Percentiles rank a stretch among this genome's conserved stretches.
phyloP scores from a whole-genome alignment of 1,284 basidiomycete genomes.

The Sporisorium reilianum region DNA sequence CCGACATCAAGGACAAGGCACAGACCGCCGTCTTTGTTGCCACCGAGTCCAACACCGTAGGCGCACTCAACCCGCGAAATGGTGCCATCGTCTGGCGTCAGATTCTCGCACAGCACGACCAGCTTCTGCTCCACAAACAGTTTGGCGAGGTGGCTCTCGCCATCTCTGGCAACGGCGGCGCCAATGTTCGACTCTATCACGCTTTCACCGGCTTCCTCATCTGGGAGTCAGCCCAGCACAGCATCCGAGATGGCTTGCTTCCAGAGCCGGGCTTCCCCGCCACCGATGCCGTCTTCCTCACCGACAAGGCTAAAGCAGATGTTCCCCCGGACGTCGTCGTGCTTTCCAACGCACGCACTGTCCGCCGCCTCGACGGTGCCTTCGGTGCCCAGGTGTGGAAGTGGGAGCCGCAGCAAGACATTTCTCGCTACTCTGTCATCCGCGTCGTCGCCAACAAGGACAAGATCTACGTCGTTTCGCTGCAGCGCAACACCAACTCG shows the following conservation, averaged over 20 bases:
- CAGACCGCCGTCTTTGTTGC: slow-evolving; percentile 77
- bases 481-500: slow-evolving; percentile 40
- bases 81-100: slow-evolving; percentile 87
- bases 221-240: slow-evolving; percentile 74
- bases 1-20: slow-evolving; percentile 64
- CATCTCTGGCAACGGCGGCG: slow-evolving; percentile 81
- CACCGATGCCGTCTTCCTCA: slow-evolving; percentile 54
- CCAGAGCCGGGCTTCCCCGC: slow-evolving; percentile 40
- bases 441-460: slow-evolving; percentile 42
- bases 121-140: slow-evolving; percentile 78
- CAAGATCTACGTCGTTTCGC: slow-evolving; percentile 52
- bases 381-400: slow-evolving; percentile 32
- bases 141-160: slow-evolving; percentile 73
- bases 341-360: slow-evolving; percentile 51
- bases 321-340: slow-evolving; percentile 42
- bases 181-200: slow-evolving; percentile 80
- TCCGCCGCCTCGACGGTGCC: slow-evolving; percentile 41
- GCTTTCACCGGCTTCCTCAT: slow-evolving; percentile 77
- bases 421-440: slow-evolving; percentile 35
- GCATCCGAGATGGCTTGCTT: slow-evolving; percentile 36
- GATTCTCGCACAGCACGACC: slow-evolving; percentile 78
- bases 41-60: slow-evolving; percentile 82
- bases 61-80: slow-evolving; percentile 78
- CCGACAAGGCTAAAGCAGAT: slow-evolving; percentile 21
- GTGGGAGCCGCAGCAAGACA: slow-evolving; percentile 39